A percentile compares a stretch with the other conserved stretches of the same genome.
These are phyloP conservation scores for Sabuloglossum arenarium DNA, from an alignment of 495 filamentous ascomycete species.

Conservation along the genomic window DNA sequence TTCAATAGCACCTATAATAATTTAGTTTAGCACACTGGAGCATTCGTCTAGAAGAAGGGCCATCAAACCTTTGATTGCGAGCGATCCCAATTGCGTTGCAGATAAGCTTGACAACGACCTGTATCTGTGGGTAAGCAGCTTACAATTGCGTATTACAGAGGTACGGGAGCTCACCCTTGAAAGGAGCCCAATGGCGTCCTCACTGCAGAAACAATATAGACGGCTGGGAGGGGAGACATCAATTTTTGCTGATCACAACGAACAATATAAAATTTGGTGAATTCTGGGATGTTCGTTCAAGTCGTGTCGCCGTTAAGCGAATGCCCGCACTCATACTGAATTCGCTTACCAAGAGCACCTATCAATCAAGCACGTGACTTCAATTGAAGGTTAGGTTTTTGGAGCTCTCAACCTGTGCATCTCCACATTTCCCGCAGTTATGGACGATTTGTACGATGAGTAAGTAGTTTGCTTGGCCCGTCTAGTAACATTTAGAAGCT, in stretches of 20 bases:
- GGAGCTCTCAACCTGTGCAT: background rate
- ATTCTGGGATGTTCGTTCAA: no score
- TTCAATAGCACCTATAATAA: slow-evolving; percentile 50
- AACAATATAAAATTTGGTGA: background rate
- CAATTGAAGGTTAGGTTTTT: background rate
- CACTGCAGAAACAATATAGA: slow-evolving; percentile 86
- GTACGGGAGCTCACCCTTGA: slow-evolving; percentile 39
- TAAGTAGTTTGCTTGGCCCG: slow-evolving; percentile 17
- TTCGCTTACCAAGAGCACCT: no score
- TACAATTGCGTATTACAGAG: slow-evolving; percentile 6
- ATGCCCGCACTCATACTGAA: no score
- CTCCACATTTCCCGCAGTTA: slow-evolving; percentile 16
- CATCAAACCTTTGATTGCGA: slow-evolving; percentile 74
- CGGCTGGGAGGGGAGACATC: slow-evolving; percentile 49
- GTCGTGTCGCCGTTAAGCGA: no score
- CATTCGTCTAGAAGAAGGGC: background rate
- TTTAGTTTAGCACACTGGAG: background rate
- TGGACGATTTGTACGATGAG: slow-evolving; percentile 81
- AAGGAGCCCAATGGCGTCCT: slow-evolving; percentile 88
- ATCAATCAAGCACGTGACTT: background rate
- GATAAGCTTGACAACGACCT: slow-evolving; percentile 70
- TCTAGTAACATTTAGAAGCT: background rate
- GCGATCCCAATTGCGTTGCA: slow-evolving; percentile 71
- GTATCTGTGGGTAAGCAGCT: slow-evolving; percentile 8
- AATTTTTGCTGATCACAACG: background rate